Base-by-base conservation (phyloP, 345 rosid genomes). In the Lumnitzera racemosa region DNA sequence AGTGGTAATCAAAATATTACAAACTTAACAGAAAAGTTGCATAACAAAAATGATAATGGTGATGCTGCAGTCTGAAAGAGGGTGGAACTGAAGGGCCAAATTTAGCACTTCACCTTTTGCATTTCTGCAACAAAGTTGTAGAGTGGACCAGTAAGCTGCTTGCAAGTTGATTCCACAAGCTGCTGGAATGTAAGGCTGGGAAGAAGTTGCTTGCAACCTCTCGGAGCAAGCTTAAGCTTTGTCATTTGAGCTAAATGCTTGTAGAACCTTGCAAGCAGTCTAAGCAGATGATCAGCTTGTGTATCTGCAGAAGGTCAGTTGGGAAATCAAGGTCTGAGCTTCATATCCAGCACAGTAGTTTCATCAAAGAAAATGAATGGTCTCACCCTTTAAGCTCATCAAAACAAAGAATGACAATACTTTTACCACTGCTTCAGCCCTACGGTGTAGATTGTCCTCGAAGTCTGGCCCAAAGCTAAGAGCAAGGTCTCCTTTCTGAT, bases 151-250 rank as follows among this genome's bases (percentile, higher is more conserved):
- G 95, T 85, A 59, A 87, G 84, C 73, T 78, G 72, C 77, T 67
- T 87, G 95, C 92, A 83, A 57, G 95, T 83, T 73, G 79, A 67
- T 62, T 87, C 92, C 16, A 80, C 90, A 17, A 90, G 92, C 69
- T 79, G 81, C 80, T 90, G 88, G 71, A 85, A 90, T 46, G 78
- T 69, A 59, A 74, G 70, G 77, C 81, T 80, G 0, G 95, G 97
- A 27, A 81, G 61, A 62, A 72, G 67, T 67, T 87, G 95, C 80
- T 87, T 90, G 80, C 77, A 79, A 49, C 97, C 91, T 58, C 81
- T 85, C 0, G 88, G 74, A 72, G 95, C 85, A 59, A 90, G 85
- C 69, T 74, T 80, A 55, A 77, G 90, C 67, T 76, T 87, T 55
- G 88, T 78, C 59, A 87, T 79, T 73, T 69, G 95, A 74, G 91